phyloP scores from a whole-genome alignment of 2,329 filamentous ascomycete genomes.

The Fusarium tjaetaba region DNA sequence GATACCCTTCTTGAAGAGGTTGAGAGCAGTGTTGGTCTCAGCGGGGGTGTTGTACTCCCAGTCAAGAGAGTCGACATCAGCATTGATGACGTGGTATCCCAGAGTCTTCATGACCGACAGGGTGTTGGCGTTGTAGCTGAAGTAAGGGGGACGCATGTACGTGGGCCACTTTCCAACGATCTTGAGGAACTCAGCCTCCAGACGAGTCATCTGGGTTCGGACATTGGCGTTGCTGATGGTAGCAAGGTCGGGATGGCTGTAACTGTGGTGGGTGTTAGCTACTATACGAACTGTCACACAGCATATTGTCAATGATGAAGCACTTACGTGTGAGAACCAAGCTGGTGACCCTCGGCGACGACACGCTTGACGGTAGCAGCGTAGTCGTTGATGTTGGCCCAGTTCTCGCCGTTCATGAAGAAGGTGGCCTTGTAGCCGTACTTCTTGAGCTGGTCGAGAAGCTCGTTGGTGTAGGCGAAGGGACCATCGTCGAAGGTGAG shows the following conservation, averaged over 20 bases:
- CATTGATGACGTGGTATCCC: conserved; percentile 63
- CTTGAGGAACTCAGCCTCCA: conserved; percentile 49
- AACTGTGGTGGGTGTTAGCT: conserved; percentile 48
- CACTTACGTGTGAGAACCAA: conserved; percentile 54
- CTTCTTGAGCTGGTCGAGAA: conserved; percentile 25
- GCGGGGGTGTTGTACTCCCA: conserved; percentile 52
- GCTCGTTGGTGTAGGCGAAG: conserved; percentile 24
- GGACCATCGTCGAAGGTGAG: conserved; percentile 28
- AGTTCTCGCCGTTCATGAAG: conserved; percentile 42
- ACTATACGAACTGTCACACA: not conserved
- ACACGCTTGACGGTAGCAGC: conserved; percentile 49
- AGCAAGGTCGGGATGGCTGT: conserved; percentile 51
- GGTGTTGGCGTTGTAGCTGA: conserved; percentile 47
- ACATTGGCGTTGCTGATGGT: conserved; percentile 39
- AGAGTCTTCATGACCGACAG: conserved; percentile 48
- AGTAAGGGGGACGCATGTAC: conserved; percentile 53
- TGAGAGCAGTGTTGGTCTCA: conserved; percentile 28
- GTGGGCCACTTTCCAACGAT: conserved; percentile 46
- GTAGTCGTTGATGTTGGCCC: conserved; percentile 37
- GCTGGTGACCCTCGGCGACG: conserved; percentile 61
- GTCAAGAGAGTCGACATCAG: conserved; percentile 66
- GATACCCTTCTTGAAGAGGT: conserved; percentile 44
- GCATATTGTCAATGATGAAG: not conserved
- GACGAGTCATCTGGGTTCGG: conserved; percentile 48
- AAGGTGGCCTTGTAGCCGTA: conserved; percentile 31